Evolutionary conservation across 2,329 filamentous ascomycete genomes (phyloP), one percentile per base, ranked within the genome.

Genomic region (Verticillium longisporum): DNA sequence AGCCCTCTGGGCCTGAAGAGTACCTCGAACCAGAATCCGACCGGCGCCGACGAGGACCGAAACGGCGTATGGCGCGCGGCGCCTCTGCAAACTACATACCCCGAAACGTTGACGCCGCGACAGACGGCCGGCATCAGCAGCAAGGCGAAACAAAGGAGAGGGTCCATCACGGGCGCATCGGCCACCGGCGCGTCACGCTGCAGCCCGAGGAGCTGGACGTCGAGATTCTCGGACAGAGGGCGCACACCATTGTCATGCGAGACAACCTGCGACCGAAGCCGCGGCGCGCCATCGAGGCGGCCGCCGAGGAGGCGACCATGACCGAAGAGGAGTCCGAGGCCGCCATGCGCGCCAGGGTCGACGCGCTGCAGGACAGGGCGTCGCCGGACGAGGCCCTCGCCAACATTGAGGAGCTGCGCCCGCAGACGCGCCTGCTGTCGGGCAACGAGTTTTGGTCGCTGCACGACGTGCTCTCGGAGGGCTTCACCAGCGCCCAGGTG

Each of bases 391-490:
- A 83, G 53, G 70, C 78, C 1, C 68, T 74, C 57, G 67, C 70
- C 3, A 80, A 82, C 61, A 78, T 87, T 21, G 72, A 84, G 36
- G 77, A 78, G 60, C 67, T 86, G 37, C 75, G 75, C 41, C 83
- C 83, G 1, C 73, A 75, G 6, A 73, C 73, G 31, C 73, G 62
- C 1, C 66, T 74, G 9, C 61, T 85, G 4, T 67, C 72, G 1
- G 66, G 70, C 37, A 70, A 68, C 0, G 74, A 80, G 6, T 83
- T 83, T 59, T 68, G 73, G 3, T 70, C 72, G 13, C 67, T 86
- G 14, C 66, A 74, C 32, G 62, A 71, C 1, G 63, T 67, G 3
- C 71, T 85, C 6, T 56, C 70, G 13, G 64, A 73, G 0, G 79
- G 83, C 7, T 86, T 86, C 66, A 80, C 80, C 0, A 67, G 61